A percentile compares a stretch with the other conserved stretches of the same genome.
phyloP scores from a whole-genome alignment of 2,329 filamentous ascomycete species.

The Colletotrichum sp. region DNA sequence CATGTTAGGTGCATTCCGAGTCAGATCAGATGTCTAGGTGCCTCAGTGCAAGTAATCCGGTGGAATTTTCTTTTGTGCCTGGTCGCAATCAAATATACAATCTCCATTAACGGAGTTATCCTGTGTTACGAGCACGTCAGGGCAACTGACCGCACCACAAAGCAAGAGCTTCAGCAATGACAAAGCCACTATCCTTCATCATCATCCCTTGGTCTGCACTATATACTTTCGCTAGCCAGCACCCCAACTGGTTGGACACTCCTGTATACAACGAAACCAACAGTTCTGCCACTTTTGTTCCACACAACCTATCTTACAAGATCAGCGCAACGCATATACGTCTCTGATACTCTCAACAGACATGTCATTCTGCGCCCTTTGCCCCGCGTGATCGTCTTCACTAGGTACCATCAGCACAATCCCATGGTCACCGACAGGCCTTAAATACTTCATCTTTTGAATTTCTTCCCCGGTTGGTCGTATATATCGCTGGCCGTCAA shows the following conservation, averaged over 20 bases:
- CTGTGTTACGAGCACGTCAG: neutral
- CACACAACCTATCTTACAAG: fast-evolving
- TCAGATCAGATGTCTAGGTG: neutral
- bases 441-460: fast-evolving
- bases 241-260: neutral
- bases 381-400: neutral
- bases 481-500: fast-evolving
- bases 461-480: neutral
- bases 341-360: neutral
- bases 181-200: neutral
- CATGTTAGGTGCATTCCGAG: neutral
- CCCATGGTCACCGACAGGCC: neutral
- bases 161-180: neutral
- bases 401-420: no score
- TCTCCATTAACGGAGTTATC: neutral
- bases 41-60: neutral
- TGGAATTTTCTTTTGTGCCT: neutral
- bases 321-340: neutral
- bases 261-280: neutral
- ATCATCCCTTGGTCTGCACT: neutral
- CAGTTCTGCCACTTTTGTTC: neutral
- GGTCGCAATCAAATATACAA: no score
- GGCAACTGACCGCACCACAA: neutral
- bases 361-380: neutral
- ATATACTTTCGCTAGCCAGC: neutral